Conservation (phyloP, 257 asterid species). For the Asclepias syriaca region DNA sequence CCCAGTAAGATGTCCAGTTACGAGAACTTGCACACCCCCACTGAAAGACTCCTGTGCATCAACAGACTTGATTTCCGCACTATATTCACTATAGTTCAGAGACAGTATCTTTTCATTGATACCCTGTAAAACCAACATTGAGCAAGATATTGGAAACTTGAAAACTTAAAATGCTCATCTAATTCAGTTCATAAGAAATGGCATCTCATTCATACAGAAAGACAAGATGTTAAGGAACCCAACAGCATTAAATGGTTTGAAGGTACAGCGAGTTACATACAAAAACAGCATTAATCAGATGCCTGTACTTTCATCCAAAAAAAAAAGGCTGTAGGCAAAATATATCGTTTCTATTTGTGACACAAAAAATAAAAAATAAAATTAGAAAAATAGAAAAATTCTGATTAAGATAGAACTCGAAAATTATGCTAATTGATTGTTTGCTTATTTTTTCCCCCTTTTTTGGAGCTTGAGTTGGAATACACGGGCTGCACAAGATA, state of each 20-base stretch:
- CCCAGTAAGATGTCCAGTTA: constrained; percentile 73
- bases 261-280: neutral
- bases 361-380: too few species aligned
- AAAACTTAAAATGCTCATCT: neutral
- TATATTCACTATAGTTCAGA: constrained; percentile 56
- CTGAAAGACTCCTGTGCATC: constrained; percentile 74
- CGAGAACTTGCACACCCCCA: constrained; percentile 86
- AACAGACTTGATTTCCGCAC: constrained; percentile 75
- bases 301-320: neutral
- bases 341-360: neutral
- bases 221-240: neutral
- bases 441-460: too few species aligned
- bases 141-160: neutral
- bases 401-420: too few species aligned
- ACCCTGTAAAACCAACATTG: constrained; percentile 44
- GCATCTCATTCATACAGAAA: neutral
- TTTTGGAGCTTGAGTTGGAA: too few species aligned
- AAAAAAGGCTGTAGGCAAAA: neutral
- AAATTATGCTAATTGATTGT: too few species aligned
- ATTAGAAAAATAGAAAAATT: too few species aligned
- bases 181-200: neutral
- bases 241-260: neutral
- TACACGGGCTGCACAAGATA: too few species aligned
- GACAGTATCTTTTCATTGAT: constrained; percentile 75
- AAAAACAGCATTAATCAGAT: neutral